Percentiles rank a stretch among this genome's conserved stretches.
Evolutionary conservation across 768 basidiomycete genomes (phyloP).

Genomic region (Amanita subjunquillea): DNA sequence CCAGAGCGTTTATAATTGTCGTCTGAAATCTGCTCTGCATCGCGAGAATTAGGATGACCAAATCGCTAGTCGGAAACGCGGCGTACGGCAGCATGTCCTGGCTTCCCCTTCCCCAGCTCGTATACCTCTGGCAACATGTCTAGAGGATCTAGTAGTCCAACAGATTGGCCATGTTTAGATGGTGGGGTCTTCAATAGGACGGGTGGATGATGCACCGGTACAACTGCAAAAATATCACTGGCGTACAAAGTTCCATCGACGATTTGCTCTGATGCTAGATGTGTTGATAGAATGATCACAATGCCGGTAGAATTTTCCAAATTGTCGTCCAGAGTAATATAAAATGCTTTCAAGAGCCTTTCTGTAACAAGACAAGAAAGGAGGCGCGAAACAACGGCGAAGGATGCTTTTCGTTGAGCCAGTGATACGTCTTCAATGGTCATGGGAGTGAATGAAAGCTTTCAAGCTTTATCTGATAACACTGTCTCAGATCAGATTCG

Average conservation of each 20-base stretch:
- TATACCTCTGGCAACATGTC: conserved; percentile 42
- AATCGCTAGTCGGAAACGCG: too few species aligned
- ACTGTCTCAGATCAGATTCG: too few species aligned
- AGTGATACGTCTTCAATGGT: not conserved
- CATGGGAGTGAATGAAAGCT: not conserved
- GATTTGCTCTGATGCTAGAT: conserved; percentile 22
- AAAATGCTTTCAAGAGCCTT: conserved; percentile 31
- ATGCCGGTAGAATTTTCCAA: conserved; percentile 18
- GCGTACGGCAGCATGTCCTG: conserved; percentile 8
- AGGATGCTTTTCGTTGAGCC: conserved; percentile 23
- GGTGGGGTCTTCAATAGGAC: conserved; percentile 21
- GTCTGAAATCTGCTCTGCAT: conserved; percentile 6
- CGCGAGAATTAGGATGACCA: not conserved
- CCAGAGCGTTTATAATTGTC: conserved; percentile 21
- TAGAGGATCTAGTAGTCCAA: conserved; percentile 45
- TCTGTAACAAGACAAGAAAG: conserved; percentile 41
- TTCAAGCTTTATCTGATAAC: too few species aligned
- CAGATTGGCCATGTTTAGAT: conserved; percentile 25
- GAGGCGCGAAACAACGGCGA: conserved; percentile 38
- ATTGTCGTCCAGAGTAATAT: conserved; percentile 20
- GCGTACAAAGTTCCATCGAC: conserved; percentile 22
- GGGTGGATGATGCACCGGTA: conserved; percentile 37
- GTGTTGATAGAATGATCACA: conserved; percentile 27
- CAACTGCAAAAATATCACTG: conserved; percentile 35
- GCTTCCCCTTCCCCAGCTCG: conserved; percentile 11